These are phyloP conservation scores for Fusarium sp. DNA, from an alignment of 2,329 filamentous ascomycete species.

Conservation along the genomic window DNA sequence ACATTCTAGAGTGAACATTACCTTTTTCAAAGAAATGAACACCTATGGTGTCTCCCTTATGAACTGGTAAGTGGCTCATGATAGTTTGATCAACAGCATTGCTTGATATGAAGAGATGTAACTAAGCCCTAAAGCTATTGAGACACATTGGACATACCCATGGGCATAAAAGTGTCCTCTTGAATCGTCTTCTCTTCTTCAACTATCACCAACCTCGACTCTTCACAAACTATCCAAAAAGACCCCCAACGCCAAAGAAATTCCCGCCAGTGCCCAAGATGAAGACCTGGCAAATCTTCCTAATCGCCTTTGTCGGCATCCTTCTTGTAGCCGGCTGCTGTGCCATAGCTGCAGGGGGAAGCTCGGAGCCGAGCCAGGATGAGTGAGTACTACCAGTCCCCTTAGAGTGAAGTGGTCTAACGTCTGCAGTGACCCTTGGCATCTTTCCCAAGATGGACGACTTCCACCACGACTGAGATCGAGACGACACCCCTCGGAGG, in stretches of 20 bases:
- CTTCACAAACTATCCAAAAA: background rate
- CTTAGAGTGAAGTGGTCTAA: background rate
- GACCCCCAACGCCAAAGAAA: background rate
- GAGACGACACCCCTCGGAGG: background rate
- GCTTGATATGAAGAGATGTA: background rate
- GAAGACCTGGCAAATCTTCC: background rate
- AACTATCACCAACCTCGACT: background rate
- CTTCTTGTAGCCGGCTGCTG: background rate
- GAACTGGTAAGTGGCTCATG: background rate
- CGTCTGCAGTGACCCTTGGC: background rate
- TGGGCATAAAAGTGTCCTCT: background rate
- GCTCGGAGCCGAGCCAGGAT: background rate
- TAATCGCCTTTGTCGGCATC: background rate
- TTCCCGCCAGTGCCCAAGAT: background rate
- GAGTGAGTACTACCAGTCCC: background rate
- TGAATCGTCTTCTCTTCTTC: background rate
- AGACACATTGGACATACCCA: fast-evolving
- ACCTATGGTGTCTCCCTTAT: fast-evolving
- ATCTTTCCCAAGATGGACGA: background rate
- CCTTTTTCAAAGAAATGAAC: background rate
- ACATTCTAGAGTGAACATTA: background rate
- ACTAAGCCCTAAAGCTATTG: background rate
- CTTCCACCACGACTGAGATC: background rate
- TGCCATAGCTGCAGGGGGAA: background rate
- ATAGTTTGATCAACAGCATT: background rate